Evolutionary conservation across 805 yeast species (phyloP).

Genomic region (Starmerella sirachaensis): DNA sequence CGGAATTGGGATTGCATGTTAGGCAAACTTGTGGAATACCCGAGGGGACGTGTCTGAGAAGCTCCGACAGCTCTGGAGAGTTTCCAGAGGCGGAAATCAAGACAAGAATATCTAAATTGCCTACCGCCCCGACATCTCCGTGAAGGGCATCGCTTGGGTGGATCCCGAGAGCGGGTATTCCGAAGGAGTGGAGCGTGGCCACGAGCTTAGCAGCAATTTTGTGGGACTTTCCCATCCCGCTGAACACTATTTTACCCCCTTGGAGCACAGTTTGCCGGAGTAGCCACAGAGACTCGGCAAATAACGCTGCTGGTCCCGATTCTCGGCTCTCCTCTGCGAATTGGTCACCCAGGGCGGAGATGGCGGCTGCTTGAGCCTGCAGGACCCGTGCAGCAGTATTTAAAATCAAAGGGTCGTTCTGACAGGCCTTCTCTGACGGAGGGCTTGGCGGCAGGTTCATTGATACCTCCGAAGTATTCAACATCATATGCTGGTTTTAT

Average conservation of each 20-base stretch:
- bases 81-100: slow-evolving; percentile 72
- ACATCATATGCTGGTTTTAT: neutral
- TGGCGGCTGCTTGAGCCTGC: slow-evolving; percentile 30
- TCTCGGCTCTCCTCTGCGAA: slow-evolving; percentile 16
- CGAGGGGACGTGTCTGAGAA: slow-evolving; percentile 47
- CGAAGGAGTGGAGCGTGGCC: slow-evolving; percentile 73
- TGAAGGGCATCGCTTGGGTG: slow-evolving; percentile 86
- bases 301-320: slow-evolving; percentile 23
- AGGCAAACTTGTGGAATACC: slow-evolving; percentile 46
- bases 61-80: slow-evolving; percentile 55
- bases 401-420: slow-evolving; percentile 30
- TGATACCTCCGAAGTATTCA: neutral
- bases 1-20: slow-evolving; percentile 50
- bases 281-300: slow-evolving; percentile 25
- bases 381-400: slow-evolving; percentile 30
- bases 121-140: slow-evolving; percentile 71
- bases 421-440: slow-evolving; percentile 25
- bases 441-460: slow-evolving; percentile 15
- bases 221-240: slow-evolving; percentile 78
- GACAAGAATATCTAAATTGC: slow-evolving; percentile 45
- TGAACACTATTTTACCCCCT: slow-evolving; percentile 59
- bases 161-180: slow-evolving; percentile 51
- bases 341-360: slow-evolving; percentile 24
- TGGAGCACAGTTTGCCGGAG: slow-evolving; percentile 33
- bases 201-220: slow-evolving; percentile 68